phyloP scores from a whole-genome alignment of 257 asterid genomes.

The Solanum sitiens region DNA sequence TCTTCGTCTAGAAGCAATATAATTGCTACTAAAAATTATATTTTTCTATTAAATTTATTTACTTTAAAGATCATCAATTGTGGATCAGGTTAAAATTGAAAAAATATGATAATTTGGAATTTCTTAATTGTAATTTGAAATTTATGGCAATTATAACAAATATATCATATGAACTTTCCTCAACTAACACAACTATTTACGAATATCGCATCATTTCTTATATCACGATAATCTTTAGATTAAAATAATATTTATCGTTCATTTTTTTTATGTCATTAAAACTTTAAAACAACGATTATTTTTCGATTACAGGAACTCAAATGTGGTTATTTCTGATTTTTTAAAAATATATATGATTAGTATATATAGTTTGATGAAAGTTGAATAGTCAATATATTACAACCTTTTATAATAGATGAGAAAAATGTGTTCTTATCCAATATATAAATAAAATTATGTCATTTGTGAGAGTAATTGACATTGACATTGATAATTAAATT shows the following conservation, averaged over 20 bases:
- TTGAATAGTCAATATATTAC: background rate
- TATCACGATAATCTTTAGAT: background rate
- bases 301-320: background rate
- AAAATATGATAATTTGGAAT: background rate
- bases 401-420: background rate
- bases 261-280: background rate
- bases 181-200: background rate
- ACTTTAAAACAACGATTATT: background rate
- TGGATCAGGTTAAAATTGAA: accelerated
- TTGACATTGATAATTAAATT: background rate
- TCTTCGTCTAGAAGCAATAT: background rate
- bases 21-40: too few species aligned
- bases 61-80: background rate
- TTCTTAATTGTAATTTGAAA: background rate
- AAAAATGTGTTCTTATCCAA: background rate
- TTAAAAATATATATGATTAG: background rate
- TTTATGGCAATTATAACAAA: background rate
- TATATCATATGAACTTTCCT: background rate
- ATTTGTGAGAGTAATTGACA: background rate
- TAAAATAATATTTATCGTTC: background rate
- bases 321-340: background rate
- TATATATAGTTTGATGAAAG: background rate
- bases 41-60: too few species aligned
- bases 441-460: background rate
- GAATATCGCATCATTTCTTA: background rate